Conservation (phyloP, 2,329 filamentous ascomycete genomes). For the Annulohypoxylon truncatum region DNA sequence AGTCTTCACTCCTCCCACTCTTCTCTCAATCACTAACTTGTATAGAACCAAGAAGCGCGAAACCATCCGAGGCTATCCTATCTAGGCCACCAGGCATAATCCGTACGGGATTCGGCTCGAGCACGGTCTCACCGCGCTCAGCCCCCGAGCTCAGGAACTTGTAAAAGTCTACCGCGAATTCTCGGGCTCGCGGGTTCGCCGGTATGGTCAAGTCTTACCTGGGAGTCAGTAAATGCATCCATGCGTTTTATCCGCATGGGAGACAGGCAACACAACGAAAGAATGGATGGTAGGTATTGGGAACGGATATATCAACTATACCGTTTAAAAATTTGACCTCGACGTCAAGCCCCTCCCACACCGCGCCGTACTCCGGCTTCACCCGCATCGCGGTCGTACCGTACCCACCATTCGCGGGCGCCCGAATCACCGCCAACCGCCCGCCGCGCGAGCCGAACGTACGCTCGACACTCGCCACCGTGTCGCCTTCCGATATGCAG, state of each 20-base stretch:
- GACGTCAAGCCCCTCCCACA: constrained; percentile 11
- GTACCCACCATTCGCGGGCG: neutral
- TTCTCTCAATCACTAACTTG: neutral
- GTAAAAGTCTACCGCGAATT: constrained; percentile 9
- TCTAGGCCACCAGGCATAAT: constrained; percentile 23
- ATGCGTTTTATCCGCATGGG: neutral
- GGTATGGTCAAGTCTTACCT: neutral
- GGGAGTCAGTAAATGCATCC: neutral
- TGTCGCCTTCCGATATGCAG: constrained; percentile 5
- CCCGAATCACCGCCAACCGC: constrained; percentile 1
- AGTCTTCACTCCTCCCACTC: constrained; percentile 7
- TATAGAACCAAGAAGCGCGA: constrained; percentile 11
- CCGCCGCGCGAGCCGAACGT: neutral
- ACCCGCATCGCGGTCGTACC: constrained; percentile 1
- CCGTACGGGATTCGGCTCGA: constrained; percentile 20
- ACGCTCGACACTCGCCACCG: neutral
- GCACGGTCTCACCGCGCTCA: neutral
- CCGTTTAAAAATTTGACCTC: constrained; percentile 4
- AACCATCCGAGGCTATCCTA: constrained; percentile 17
- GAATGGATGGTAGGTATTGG: no score
- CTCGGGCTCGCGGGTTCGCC: neutral
- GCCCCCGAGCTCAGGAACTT: neutral
- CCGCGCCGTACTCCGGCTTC: neutral
- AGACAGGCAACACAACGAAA: no score
- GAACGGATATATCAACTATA: neutral